Percentiles rank a stretch among this genome's conserved stretches.
Conservation (phyloP, 345 rosid species). For the Gossypium arboreum region DNA sequence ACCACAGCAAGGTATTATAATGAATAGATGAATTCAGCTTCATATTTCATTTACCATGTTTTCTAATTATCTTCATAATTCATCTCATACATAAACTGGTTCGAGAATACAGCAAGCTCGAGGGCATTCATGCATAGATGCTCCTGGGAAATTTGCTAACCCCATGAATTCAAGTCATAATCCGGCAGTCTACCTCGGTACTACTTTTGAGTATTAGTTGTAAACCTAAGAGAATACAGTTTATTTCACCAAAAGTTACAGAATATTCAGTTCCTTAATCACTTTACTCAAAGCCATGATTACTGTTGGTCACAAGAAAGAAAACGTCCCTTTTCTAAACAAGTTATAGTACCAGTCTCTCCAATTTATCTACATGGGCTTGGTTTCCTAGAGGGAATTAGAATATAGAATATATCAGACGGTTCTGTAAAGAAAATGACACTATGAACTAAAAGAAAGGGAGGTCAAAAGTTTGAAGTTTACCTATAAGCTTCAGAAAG, state of each 20-base stretch:
- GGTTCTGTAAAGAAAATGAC: neutral
- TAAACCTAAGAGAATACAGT: neutral
- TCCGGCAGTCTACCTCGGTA: neutral
- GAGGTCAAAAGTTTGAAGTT: neutral
- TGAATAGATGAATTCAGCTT: neutral
- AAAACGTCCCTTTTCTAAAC: neutral
- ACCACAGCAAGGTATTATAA: neutral
- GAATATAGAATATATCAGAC: conserved; percentile 2
- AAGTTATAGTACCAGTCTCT: neutral
- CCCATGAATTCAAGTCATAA: neutral
- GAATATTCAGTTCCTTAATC: neutral
- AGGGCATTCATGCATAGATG: neutral
- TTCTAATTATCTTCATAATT: neutral
- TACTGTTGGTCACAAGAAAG: neutral
- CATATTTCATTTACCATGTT: neutral
- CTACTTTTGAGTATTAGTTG: neutral
- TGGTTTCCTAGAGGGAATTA: conserved; percentile 1
- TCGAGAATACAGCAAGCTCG: neutral
- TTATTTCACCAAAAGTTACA: neutral
- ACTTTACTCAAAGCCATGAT: neutral
- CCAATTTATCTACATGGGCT: neutral
- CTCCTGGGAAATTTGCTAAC: neutral
- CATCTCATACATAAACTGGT: neutral
- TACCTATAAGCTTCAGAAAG: conserved; percentile 86
- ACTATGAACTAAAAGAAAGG: neutral